A percentile compares a stretch with the other conserved stretches of the same genome.
phyloP scores from a whole-genome alignment of 192 early-diverging fungal genomes.

The Entophlyctis luteolus region DNA sequence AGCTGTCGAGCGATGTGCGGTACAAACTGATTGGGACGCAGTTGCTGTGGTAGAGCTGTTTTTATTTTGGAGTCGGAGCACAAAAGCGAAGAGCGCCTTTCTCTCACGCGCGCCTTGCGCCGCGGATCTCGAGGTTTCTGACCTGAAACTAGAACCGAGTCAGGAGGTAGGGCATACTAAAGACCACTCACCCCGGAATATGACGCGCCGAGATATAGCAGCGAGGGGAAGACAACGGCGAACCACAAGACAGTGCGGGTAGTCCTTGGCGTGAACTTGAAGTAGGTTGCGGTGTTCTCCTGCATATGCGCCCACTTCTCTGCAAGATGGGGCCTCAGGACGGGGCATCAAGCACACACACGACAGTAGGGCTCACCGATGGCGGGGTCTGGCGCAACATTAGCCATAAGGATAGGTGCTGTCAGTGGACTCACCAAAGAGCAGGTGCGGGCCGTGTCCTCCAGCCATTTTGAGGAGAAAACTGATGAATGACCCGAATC shows the following conservation, averaged over 20 bases:
- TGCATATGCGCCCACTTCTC: slow-evolving; percentile 52
- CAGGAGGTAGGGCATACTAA: no score
- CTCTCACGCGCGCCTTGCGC: no score
- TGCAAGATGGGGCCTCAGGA: neutral
- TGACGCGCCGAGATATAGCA: slow-evolving; percentile 19
- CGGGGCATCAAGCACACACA: neutral
- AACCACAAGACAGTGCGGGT: slow-evolving; percentile 19
- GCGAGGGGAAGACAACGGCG: slow-evolving; percentile 31
- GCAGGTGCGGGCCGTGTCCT: slow-evolving; percentile 15
- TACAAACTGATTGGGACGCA: neutral
- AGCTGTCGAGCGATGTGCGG: neutral
- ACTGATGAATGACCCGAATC: neutral
- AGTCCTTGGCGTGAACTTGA: slow-evolving; percentile 37
- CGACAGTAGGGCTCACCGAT: neutral
- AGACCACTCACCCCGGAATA: no score
- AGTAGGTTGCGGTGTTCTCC: slow-evolving; percentile 41
- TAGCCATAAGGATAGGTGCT: neutral
- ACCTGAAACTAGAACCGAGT: no score
- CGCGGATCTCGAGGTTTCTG: no score
- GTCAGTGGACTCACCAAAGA: slow-evolving; percentile 48
- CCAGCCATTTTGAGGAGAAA: slow-evolving; percentile 21
- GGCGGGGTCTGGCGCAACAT: slow-evolving; percentile 26
- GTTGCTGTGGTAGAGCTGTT: neutral
- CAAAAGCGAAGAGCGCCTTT: no score
- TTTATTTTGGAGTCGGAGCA: no score